Percentiles rank a stretch among this genome's conserved stretches.
These are phyloP conservation scores for Diaporthe vexans DNA, from an alignment of 2,329 filamentous ascomycete genomes.

Conservation along the genomic window DNA sequence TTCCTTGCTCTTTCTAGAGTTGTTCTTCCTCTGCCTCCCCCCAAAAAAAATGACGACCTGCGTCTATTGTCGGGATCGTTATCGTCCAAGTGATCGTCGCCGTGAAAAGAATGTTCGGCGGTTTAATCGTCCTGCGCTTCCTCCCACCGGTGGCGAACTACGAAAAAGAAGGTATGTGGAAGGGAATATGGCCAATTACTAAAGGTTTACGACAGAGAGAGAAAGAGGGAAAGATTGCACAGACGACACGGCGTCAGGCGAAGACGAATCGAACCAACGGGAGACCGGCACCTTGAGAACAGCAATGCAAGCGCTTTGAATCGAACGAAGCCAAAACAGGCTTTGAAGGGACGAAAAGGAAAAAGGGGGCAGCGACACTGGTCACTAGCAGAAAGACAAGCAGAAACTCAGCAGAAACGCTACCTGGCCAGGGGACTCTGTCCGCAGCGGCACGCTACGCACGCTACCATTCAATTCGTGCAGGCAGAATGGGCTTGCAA, in stretches of 20 bases:
- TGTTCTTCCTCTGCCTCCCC: constrained; percentile 33
- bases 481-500: constrained; percentile 18
- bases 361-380: constrained; percentile 23
- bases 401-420: constrained; percentile 42
- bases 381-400: constrained; percentile 38
- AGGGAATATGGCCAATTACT: constrained; percentile 24
- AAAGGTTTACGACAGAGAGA: constrained; percentile 18
- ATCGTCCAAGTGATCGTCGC: constrained; percentile 9
- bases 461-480: constrained; percentile 19
- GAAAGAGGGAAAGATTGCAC: constrained; percentile 27
- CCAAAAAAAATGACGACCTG: constrained; percentile 54
- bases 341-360: constrained; percentile 32
- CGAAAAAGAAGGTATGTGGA: constrained; percentile 26
- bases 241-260: constrained; percentile 27
- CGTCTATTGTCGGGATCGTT: constrained; percentile 49
- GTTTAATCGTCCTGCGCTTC: constrained; percentile 39
- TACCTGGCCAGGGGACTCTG: constrained; percentile 31
- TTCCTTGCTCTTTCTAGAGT: constrained; percentile 37
- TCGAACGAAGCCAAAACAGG: constrained; percentile 41
- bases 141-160: constrained; percentile 35
- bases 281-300: constrained; percentile 34
- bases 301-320: constrained; percentile 25
- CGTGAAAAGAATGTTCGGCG: constrained; percentile 33
- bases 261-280: constrained; percentile 35
- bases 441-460: constrained; percentile 12